phyloP scores from a whole-genome alignment of 2,329 filamentous ascomycete species.

The Torrubiellomyces zombiae region DNA sequence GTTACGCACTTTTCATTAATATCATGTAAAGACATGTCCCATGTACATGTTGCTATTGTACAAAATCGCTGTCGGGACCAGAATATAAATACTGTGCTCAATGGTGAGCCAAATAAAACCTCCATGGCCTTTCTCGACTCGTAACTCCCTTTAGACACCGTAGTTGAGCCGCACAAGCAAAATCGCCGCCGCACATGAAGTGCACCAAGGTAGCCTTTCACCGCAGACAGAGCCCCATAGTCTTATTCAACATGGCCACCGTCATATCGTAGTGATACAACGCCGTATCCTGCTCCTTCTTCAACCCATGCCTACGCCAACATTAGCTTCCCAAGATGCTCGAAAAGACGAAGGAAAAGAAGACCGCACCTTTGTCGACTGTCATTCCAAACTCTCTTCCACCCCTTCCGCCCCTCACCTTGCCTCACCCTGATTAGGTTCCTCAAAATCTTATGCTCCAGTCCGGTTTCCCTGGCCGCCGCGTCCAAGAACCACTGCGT shows the following conservation, averaged over 20 bases:
- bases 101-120: no score
- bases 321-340: background rate
- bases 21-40: no score
- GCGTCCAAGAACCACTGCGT: conserved; percentile 56
- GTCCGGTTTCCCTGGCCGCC: conserved; percentile 43
- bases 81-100: no score
- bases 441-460: conserved; percentile 58
- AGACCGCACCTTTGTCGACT: conserved; percentile 11
- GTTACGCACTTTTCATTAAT: no score
- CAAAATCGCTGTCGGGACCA: no score
- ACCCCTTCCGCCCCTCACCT: no score
- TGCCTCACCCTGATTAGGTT: conserved; percentile 38
- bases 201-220: no score
- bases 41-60: no score
- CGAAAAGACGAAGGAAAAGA: background rate
- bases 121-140: no score
- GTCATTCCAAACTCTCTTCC: conserved; percentile 5
- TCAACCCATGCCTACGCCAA: conserved; percentile 6
- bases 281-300: conserved; percentile 12
- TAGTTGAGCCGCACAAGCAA: no score
- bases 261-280: conserved; percentile 53
- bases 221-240: conserved; percentile 48
- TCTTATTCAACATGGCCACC: conserved; percentile 56
- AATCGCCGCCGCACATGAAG: no score
- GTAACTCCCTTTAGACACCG: no score